Evolutionary conservation across 179 eudicot genomes (phyloP).

Genomic region (Gypsophila paniculata): DNA sequence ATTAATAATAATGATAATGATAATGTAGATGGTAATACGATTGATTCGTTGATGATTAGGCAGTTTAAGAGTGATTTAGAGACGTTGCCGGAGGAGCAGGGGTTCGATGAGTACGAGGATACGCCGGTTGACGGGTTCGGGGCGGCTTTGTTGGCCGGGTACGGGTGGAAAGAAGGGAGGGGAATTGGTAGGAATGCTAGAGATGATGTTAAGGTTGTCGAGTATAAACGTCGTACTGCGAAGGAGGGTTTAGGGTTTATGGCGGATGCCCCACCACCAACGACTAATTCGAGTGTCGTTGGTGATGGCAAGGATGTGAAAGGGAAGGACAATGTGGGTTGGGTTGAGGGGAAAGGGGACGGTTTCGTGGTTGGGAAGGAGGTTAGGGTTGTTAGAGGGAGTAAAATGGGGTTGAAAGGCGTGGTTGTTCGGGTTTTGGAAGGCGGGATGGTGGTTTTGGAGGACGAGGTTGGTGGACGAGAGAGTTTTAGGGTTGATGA

Average conservation of each 20-base stretch:
- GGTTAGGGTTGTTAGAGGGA: slow-evolving; percentile 56
- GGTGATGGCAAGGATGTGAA: slow-evolving; percentile 5
- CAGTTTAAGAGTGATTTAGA: slow-evolving; percentile 61
- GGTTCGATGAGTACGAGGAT: slow-evolving; percentile 54
- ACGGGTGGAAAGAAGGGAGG: slow-evolving; percentile 79
- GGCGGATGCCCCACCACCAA: background rate
- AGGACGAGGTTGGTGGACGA: slow-evolving; percentile 38
- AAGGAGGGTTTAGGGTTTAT: slow-evolving; percentile 77
- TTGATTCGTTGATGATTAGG: slow-evolving; percentile 51
- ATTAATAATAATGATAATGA: slow-evolving; percentile 3
- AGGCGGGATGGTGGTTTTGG: slow-evolving; percentile 44
- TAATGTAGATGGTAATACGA: slow-evolving; percentile 9
- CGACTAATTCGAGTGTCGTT: slow-evolving; percentile 1
- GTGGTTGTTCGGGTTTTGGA: slow-evolving; percentile 40
- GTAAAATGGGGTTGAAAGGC: slow-evolving; percentile 55
- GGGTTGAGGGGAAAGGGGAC: background rate
- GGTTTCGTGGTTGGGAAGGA: slow-evolving; percentile 35
- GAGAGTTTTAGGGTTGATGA: slow-evolving; percentile 33
- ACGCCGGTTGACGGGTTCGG: slow-evolving; percentile 78
- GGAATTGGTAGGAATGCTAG: slow-evolving; percentile 69
- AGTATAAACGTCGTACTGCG: slow-evolving; percentile 43
- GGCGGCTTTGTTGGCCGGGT: slow-evolving; percentile 62
- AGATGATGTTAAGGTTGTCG: slow-evolving; percentile 57
- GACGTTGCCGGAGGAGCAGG: slow-evolving; percentile 53
- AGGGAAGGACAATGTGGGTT: slow-evolving; percentile 24